A percentile compares a stretch with the other conserved stretches of the same genome.
phyloP scores from a whole-genome alignment of 106 monocot genomes.

The Allium fistulosum region DNA sequence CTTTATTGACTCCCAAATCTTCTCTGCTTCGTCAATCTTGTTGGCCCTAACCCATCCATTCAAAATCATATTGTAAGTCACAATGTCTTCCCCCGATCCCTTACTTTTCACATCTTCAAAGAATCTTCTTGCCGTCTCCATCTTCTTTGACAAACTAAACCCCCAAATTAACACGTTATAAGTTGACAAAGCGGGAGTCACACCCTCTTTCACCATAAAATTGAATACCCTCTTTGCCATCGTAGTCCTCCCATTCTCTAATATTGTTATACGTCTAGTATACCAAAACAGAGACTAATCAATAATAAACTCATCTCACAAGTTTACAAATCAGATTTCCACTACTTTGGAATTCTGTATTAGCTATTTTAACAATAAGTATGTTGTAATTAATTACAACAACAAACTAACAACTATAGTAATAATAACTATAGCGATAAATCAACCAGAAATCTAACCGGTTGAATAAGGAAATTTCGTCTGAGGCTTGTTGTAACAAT shows the following conservation, averaged over 20 bases:
- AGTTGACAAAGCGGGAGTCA: constrained; percentile 61
- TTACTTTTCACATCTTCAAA: constrained; percentile 63
- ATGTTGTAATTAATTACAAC: no score
- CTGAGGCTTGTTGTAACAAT: no score
- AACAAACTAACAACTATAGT: no score
- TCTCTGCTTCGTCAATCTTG: constrained; percentile 41
- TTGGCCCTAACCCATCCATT: constrained; percentile 38
- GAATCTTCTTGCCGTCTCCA: constrained; percentile 58
- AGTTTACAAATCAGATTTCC: no score
- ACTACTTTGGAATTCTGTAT: no score
- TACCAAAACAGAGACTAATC: no score
- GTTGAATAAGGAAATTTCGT: no score
- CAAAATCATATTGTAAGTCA: constrained; percentile 43
- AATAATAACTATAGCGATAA: no score
- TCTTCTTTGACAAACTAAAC: constrained; percentile 64
- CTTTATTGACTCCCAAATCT: constrained; percentile 36
- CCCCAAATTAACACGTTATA: constrained; percentile 86
- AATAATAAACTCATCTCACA: no score
- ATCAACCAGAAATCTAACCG: no score
- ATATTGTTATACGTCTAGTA: no score
- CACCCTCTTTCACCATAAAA: constrained; percentile 58
- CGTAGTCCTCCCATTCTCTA: constrained; percentile 51
- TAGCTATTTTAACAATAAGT: no score
- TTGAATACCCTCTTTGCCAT: constrained; percentile 88
- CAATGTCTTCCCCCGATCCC: constrained; percentile 34